Evolutionary conservation across 83 land plant genomes (phyloP).

Genomic region (Diphasiastrum complanatum): DNA sequence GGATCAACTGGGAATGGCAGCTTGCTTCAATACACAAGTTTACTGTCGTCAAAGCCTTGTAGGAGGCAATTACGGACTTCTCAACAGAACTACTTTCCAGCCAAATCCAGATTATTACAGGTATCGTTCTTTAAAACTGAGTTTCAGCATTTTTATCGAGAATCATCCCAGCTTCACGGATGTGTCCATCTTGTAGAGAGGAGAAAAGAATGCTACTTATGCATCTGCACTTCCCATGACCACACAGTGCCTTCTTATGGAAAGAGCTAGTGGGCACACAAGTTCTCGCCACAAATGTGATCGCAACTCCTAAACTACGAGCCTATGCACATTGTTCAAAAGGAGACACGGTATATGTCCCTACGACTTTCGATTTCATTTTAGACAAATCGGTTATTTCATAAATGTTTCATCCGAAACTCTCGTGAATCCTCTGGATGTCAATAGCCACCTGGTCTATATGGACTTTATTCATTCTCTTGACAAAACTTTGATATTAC

Average conservation of each 20-base stretch:
- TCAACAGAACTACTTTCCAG: constrained; percentile 55
- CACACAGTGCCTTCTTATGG: constrained; percentile 79
- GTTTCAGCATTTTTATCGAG: constrained; percentile 13
- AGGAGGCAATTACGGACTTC: constrained; percentile 84
- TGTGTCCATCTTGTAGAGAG: background rate
- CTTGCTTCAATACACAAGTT: constrained; percentile 45
- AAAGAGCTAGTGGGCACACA: constrained; percentile 66
- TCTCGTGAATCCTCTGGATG: too few species aligned
- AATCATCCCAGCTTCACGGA: background rate
- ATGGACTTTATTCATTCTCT: too few species aligned
- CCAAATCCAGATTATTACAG: constrained; percentile 89
- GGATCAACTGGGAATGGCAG: constrained; percentile 85
- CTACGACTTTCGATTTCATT: too few species aligned
- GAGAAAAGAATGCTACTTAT: background rate
- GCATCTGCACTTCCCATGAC: background rate
- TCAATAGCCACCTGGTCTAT: too few species aligned
- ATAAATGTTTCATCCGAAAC: too few species aligned
- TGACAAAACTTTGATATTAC: too few species aligned
- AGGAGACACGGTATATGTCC: constrained; percentile 42
- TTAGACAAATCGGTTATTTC: too few species aligned
- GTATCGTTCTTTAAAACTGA: too few species aligned
- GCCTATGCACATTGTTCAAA: constrained; percentile 79
- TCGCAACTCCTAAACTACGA: constrained; percentile 39
- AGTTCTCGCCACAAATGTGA: constrained; percentile 41
- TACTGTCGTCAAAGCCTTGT: constrained; percentile 76